phyloP scores from a whole-genome alignment of 106 monocot species.

The Acorus calamus region DNA sequence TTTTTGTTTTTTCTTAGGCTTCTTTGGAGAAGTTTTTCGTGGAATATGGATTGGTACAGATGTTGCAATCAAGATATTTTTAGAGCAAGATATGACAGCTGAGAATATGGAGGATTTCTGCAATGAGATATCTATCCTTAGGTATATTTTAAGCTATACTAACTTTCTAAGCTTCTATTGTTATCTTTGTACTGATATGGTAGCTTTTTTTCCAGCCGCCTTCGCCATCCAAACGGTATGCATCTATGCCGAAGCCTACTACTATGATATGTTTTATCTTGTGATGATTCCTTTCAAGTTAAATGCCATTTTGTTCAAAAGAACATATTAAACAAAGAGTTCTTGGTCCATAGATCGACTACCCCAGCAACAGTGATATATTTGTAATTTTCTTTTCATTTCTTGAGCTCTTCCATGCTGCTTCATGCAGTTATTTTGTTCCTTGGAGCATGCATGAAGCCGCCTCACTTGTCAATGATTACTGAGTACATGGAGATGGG shows the following conservation, averaged over 20 bases:
- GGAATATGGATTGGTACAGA: conserved; percentile 96
- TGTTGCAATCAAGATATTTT: conserved; percentile 84
- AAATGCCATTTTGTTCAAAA: no score
- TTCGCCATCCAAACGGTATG: conserved; percentile 96
- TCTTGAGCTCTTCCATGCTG: conserved; percentile 4
- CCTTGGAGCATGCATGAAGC: conserved; percentile 87
- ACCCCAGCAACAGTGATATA: no score
- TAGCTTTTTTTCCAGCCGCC: conserved; percentile 58
- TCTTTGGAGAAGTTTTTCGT: conserved; percentile 95
- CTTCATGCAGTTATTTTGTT: conserved; percentile 75
- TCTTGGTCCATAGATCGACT: no score
- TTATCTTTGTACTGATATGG: neutral
- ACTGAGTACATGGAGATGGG: conserved; percentile 98
- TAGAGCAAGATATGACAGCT: conserved; percentile 84
- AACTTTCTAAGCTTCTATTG: neutral
- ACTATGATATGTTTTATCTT: no score
- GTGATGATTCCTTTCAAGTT: no score
- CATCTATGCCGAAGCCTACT: neutral
- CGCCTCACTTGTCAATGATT: conserved; percentile 80
- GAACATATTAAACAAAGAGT: no score
- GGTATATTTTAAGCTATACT: conserved; percentile 22
- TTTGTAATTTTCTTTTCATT: neutral
- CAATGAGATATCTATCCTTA: conserved; percentile 87
- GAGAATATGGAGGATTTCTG: conserved; percentile 95
- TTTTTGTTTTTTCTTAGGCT: conserved; percentile 31